Percentiles rank a stretch among this genome's conserved stretches.
These are phyloP conservation scores for Penicillium desertorum DNA, from an alignment of 495 filamentous ascomycete genomes.

Conservation along the genomic window DNA sequence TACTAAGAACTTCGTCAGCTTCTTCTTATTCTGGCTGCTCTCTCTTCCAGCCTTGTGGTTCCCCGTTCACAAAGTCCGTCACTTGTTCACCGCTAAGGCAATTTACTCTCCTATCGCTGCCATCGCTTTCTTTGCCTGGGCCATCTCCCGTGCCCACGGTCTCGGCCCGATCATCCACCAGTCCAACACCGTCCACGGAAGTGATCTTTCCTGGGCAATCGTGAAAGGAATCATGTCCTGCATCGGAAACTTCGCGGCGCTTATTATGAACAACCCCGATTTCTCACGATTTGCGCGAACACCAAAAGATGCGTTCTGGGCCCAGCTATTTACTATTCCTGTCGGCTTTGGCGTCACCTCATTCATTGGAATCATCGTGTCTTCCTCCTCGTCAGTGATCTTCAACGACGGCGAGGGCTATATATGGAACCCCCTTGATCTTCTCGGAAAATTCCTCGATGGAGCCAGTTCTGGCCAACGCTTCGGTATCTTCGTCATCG, in stretches of 20 bases:
- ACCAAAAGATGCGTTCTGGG: constrained; percentile 82
- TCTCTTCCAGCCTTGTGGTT: constrained; percentile 85
- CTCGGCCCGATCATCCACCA: constrained; percentile 84
- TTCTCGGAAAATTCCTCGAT: constrained; percentile 71
- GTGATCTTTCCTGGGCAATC: constrained; percentile 74
- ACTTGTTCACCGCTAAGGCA: constrained; percentile 90
- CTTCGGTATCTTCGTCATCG: constrained; percentile 87
- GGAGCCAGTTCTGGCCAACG: constrained; percentile 74
- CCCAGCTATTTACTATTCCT: constrained; percentile 85
- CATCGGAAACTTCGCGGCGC: constrained; percentile 90
- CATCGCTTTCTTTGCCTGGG: constrained; percentile 89
- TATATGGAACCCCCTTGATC: constrained; percentile 84
- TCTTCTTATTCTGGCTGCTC: constrained; percentile 80
- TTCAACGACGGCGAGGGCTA: constrained; percentile 63
- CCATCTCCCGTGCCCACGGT: constrained; percentile 77
- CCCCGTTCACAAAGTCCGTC: constrained; percentile 60
- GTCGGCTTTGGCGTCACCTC: constrained; percentile 84
- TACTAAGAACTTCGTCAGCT: constrained; percentile 73
- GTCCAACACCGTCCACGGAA: constrained; percentile 61
- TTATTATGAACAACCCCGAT: constrained; percentile 79
- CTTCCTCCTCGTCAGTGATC: constrained; percentile 79
- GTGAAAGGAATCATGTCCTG: constrained; percentile 82
- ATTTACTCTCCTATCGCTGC: constrained; percentile 81
- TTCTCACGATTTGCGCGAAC: constrained; percentile 83
- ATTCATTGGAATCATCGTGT: constrained; percentile 92